Base-by-base conservation (phyloP, 495 filamentous ascomycete genomes). In the Trichoderma erinaceum region DNA sequence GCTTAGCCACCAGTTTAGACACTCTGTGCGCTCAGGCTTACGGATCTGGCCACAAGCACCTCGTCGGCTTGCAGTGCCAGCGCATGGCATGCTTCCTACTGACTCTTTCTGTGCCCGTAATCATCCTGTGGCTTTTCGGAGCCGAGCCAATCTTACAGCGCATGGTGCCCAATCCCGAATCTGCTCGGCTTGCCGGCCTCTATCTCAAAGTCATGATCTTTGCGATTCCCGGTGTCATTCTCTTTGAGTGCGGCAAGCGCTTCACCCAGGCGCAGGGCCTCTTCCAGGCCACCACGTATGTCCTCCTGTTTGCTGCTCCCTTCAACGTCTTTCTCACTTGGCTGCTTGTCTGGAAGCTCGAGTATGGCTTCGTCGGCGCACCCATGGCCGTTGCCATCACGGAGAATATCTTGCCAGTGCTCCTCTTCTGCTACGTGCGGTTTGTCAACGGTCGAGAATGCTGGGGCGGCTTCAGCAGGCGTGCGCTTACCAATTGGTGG, bases 1-100 rank as follows among this genome's bases (percentile, higher is more conserved):
- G 90, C 16, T 79, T 92, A 65, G 84, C 89, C 11, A 92, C 90
- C 12, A 87, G 85, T 68, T 79, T 92, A 29, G 90, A 92, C 73
- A 92, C 90, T 0, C 82, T 92, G 11, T 92, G 90, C 72, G 84
- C 90, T 0, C 90, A 92, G 75, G 89, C 90, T 0, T 92, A 90
- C 73, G 90, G 90, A 35, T 89, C 88, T 15, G 90, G 90, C 1
- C 84, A 81, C 69, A 88, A 83, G 69, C 83, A 85, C 69, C 77
- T 90, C 10, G 90, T 92, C 11, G 90, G 90, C 3, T 71, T 92
- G 63, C 89, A 92, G 69, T 82, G 89, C 69, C 87, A 92, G 73
- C 82, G 87, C 32, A 92, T 92, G 90, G 69, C 83, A n/a, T 79
- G 79, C 70, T 88, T 92, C 72, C 82, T 92, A 35, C 86, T 83